phyloP scores from a whole-genome alignment of 73 alveolate genomes.

The Blepharisma japonicum region DNA sequence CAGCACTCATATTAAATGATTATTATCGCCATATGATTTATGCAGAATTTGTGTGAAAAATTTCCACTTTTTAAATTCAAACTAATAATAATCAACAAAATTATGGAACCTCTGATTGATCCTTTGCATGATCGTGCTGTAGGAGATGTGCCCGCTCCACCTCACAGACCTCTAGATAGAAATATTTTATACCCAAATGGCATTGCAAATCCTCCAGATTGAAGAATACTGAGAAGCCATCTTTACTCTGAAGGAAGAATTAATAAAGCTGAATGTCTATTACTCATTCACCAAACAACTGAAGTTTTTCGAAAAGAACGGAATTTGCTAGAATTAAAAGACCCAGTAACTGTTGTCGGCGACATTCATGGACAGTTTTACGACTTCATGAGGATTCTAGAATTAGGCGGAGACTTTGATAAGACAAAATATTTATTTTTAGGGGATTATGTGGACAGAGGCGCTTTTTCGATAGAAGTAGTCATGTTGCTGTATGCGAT shows the following conservation, averaged over 20 bases:
- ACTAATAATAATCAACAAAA: not conserved
- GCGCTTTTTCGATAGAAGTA: slow-evolving; percentile 95
- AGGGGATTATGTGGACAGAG: slow-evolving; percentile 98
- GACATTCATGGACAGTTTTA: slow-evolving; percentile 90
- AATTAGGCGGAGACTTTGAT: slow-evolving; percentile 87
- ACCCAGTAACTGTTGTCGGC: slow-evolving; percentile 93
- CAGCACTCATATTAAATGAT: not conserved
- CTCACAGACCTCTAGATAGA: slow-evolving; percentile 43
- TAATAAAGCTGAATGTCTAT: not conserved
- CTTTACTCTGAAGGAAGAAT: not conserved
- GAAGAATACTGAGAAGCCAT: not conserved
- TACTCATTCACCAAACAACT: slow-evolving; percentile 36
- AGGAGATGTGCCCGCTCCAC: slow-evolving; percentile 45
- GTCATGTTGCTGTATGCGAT: slow-evolving; percentile 80
- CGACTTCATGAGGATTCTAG: slow-evolving; percentile 94
- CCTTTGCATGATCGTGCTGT: slow-evolving; percentile 45
- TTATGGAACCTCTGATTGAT: slow-evolving; percentile 42
- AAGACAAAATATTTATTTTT: slow-evolving; percentile 88
- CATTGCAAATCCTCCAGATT: not conserved
- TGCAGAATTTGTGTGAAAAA: not conserved
- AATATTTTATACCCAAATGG: not conserved
- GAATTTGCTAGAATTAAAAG: slow-evolving; percentile 39
- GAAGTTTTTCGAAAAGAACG: slow-evolving; percentile 65
- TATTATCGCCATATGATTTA: not conserved
- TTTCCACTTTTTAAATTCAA: not conserved